Conservation (phyloP, 2,329 filamentous ascomycete species). For the Verruconis gallopava region DNA sequence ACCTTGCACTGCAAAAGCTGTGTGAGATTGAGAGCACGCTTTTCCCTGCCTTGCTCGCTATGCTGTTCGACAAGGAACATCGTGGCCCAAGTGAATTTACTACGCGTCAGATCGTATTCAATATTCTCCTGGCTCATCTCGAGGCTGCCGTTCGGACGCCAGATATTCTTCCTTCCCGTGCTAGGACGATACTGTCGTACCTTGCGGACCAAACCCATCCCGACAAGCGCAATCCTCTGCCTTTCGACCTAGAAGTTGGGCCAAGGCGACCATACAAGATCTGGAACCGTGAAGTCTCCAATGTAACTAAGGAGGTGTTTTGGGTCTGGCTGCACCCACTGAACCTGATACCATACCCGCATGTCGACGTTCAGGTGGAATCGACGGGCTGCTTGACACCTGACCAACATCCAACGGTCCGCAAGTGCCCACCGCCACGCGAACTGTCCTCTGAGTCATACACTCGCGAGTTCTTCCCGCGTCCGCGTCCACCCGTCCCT, state of each 20-base stretch:
- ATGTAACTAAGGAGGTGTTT: constrained; percentile 95
- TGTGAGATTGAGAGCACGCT: constrained; percentile 65
- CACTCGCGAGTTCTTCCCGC: constrained; percentile 62
- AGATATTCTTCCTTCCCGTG: constrained; percentile 48
- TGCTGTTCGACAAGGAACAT: constrained; percentile 96
- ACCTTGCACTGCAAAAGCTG: constrained; percentile 69
- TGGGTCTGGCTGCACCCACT: constrained; percentile 97
- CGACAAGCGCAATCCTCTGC: constrained; percentile 62
- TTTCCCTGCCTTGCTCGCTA: constrained; percentile 72
- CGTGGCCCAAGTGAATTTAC: constrained; percentile 96
- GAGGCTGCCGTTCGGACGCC: constrained; percentile 41
- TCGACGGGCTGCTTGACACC: constrained; percentile 12
- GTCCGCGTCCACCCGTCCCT: constrained; percentile 76
- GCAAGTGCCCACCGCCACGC: constrained; percentile 17
- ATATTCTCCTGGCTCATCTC: constrained; percentile 74
- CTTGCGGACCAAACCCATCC: constrained; percentile 66
- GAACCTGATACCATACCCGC: constrained; percentile 56
- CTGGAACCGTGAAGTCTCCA: constrained; percentile 86
- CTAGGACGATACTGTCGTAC: constrained; percentile 62
- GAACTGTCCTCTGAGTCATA: constrained; percentile 30
- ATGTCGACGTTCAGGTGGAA: constrained; percentile 1
- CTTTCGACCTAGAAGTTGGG: constrained; percentile 83
- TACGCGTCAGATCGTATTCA: constrained; percentile 80
- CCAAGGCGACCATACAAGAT: constrained; percentile 77
- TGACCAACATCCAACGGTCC: constrained; percentile 11